Conservation (phyloP, 257 asterid species). For the Solanum okadae region DNA sequence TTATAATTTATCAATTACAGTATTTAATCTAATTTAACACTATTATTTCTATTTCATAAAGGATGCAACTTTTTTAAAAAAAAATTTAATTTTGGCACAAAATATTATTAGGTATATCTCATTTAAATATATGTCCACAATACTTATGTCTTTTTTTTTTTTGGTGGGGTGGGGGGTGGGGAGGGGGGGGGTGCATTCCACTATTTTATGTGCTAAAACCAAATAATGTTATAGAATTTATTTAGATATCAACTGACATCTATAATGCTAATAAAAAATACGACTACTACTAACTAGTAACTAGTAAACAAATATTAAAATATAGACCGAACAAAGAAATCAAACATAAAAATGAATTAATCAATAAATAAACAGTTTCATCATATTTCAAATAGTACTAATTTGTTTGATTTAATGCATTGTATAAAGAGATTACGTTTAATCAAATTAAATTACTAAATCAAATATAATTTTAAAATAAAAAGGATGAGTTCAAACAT, state of each 20-base stretch:
- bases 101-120: no score
- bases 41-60: no score
- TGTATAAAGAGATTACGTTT: neutral
- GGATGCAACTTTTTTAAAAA: no score
- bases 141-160: no score
- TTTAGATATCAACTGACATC: no score
- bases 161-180: accelerated
- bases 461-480: neutral
- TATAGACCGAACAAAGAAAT: neutral
- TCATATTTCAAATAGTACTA: neutral
- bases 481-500: neutral
- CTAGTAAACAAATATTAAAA: neutral
- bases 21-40: no score
- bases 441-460: neutral
- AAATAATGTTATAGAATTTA: no score
- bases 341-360: neutral
- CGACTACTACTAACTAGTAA: neutral
- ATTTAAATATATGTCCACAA: no score
- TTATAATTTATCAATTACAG: no score
- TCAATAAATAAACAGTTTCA: neutral
- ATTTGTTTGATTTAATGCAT: neutral
- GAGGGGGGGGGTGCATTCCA: no score
- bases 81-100: no score
- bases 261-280: neutral
- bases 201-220: no score